Evolutionary conservation across 805 yeast species (phyloP).

Genomic region (Candida odintsovae): DNA sequence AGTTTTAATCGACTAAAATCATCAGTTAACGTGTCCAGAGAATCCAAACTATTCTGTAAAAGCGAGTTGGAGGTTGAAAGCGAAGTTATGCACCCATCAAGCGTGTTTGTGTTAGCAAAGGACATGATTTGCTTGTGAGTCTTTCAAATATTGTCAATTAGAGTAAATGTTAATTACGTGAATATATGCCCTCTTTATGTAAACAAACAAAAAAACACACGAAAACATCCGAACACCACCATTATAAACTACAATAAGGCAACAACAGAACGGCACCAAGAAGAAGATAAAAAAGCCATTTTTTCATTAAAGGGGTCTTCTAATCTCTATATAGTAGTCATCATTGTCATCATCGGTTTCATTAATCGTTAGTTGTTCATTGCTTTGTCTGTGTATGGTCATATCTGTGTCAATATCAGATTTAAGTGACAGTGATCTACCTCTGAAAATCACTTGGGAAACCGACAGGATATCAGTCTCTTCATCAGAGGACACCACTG

Average conservation of each 20-base stretch:
- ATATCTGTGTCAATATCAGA: not conserved
- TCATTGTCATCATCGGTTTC: not conserved
- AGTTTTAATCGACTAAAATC: slow-evolving; percentile 35
- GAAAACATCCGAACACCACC: not conserved
- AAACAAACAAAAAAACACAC: not conserved
- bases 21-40: slow-evolving; percentile 27
- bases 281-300: no score
- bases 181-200: no score
- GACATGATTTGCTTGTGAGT: slow-evolving; percentile 1
- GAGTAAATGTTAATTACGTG: no score
- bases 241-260: no score
- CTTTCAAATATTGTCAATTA: no score
- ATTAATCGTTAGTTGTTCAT: not conserved
- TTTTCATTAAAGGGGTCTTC: not conserved
- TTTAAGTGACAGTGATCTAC: not conserved
- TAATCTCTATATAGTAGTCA: not conserved
- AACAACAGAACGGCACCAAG: no score
- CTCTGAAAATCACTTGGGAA: not conserved
- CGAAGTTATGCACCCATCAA: slow-evolving; percentile 28
- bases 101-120: slow-evolving; percentile 6
- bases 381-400: not conserved
- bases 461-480: not conserved
- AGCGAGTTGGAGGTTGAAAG: slow-evolving; percentile 30
- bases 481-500: not conserved
- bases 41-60: slow-evolving; percentile 28